Evolutionary conservation across 257 asterid genomes (phyloP), one percentile per base, ranked within the genome.

Genomic region (Sherardia arvensis): DNA sequence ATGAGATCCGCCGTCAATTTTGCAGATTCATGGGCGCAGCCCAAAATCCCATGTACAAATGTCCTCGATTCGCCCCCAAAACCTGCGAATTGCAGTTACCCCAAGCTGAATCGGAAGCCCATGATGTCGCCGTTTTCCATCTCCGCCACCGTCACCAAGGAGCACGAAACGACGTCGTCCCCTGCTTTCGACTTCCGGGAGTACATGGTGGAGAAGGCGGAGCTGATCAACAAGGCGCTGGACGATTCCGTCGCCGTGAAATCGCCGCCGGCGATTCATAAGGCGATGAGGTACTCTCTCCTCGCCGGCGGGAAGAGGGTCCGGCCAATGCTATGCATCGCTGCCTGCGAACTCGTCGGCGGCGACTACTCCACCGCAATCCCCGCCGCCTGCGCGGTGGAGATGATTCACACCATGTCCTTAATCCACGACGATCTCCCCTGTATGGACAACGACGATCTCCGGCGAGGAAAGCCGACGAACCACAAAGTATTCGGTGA

Each of bases 371-470:
- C 80, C 10, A 68, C 76, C 28, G 90, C 88, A 29, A 34, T 82
- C 72, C 90, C 95, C 5, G 92, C 91, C 17, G 95, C 96, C 72
- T 85, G 90, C 62, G 95, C 95, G 10, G 86, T 84, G 71, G 96
- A 88, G 75, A 88, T 88, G 96, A 85, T 88, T 59, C 94, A 88
- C 71, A 85, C 95, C 10, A 84, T 81, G 89, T 82, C 91, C 1
- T 69, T 81, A 17, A 85, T 88, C 64, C 96, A 85, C 67, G 96
- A 84, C 45, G 96, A 88, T 40, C 45, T 88, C 61, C 96, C 96
- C 1, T 82, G 94, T 55, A 86, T 88, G 94, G 91, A 85, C 70
- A 79, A 85, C 69, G 91, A 84, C 70, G 91, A 82, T 56, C 85
- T 85, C 71, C 91, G 96, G 47, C 87, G 96, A 9, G 94, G 96